Evolutionary conservation across 441 rosid genomes (phyloP).

Genomic region (Gossypium gossypioides): DNA sequence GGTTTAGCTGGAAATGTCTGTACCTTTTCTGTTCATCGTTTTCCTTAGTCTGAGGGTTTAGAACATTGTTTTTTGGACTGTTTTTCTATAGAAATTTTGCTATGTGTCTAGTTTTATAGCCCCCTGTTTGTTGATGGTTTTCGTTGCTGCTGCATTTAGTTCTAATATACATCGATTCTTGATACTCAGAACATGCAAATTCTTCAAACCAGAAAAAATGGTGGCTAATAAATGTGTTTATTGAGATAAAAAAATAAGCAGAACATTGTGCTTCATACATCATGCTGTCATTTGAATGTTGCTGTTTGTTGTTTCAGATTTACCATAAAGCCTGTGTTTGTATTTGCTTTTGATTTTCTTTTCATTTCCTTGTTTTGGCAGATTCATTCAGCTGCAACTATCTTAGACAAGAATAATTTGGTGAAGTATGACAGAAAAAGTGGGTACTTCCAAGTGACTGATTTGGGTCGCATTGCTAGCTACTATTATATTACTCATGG

Average conservation of each 20-base stretch:
- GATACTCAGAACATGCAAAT: not conserved
- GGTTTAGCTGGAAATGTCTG: not conserved
- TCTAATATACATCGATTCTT: not conserved
- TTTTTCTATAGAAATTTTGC: not conserved
- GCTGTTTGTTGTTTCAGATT: not conserved
- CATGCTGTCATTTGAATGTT: not conserved
- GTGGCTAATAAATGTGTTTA: not conserved
- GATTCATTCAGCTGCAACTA: constrained; percentile 82
- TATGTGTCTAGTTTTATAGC: not conserved
- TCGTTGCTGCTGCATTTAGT: not conserved
- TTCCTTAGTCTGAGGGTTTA: not conserved
- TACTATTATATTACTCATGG: constrained; percentile 85
- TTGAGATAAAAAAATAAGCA: not conserved
- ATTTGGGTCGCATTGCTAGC: constrained; percentile 94
- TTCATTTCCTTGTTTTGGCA: constrained; percentile 23
- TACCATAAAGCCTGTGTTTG: not conserved
- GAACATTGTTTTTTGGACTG: not conserved
- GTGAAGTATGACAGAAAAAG: constrained; percentile 83
- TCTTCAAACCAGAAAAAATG: not conserved
- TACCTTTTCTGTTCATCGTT: not conserved
- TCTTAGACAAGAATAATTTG: constrained; percentile 81
- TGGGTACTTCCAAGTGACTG: constrained; percentile 90
- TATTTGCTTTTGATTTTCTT: not conserved
- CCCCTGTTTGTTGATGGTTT: not conserved
- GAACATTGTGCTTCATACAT: not conserved